Conservation (phyloP, 495 filamentous ascomycete genomes). For the Neohortaea acidophila region DNA sequence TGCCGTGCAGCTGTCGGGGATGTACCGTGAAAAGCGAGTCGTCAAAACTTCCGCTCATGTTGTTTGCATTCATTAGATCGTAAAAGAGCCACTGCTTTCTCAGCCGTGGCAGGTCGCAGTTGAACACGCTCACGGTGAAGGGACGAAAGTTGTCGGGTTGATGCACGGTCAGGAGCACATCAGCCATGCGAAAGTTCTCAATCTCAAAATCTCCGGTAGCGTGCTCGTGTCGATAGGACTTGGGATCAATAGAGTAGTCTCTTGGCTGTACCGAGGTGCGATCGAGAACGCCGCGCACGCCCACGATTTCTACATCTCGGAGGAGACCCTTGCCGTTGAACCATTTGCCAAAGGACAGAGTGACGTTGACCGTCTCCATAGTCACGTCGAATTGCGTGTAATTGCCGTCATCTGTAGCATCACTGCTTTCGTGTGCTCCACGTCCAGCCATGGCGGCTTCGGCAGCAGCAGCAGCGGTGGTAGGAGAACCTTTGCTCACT, state of each 20-base stretch:
- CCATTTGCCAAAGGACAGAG: slow-evolving; percentile 94
- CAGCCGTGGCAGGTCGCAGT: slow-evolving; percentile 81
- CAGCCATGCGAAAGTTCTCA: slow-evolving; percentile 87
- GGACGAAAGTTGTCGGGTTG: slow-evolving; percentile 82
- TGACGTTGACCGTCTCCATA: slow-evolving; percentile 89
- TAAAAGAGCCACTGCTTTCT: slow-evolving; percentile 96
- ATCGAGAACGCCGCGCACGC: slow-evolving; percentile 91
- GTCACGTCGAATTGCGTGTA: slow-evolving; percentile 97
- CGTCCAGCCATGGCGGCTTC: slow-evolving; percentile 50
- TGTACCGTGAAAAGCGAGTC: slow-evolving; percentile 95
- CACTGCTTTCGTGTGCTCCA: slow-evolving; percentile 30
- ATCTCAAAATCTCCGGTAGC: slow-evolving; percentile 91
- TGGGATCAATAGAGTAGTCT: slow-evolving; percentile 61
- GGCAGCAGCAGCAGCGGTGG: slow-evolving; percentile 66
- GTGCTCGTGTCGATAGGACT: slow-evolving; percentile 73
- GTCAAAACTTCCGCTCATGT: slow-evolving; percentile 90
- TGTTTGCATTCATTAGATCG: slow-evolving; percentile 86
- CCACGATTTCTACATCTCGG: slow-evolving; percentile 82
- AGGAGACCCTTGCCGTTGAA: slow-evolving; percentile 90
- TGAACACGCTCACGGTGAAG: slow-evolving; percentile 87
- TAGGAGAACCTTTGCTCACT: slow-evolving; percentile 85
- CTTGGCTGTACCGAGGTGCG: slow-evolving; percentile 64
- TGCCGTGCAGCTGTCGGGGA: slow-evolving; percentile 70
- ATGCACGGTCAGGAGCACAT: slow-evolving; percentile 80
- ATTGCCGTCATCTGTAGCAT: slow-evolving; percentile 74